Conservation (phyloP, 1,284 basidiomycete species). For the Hemileia vastatrix region DNA sequence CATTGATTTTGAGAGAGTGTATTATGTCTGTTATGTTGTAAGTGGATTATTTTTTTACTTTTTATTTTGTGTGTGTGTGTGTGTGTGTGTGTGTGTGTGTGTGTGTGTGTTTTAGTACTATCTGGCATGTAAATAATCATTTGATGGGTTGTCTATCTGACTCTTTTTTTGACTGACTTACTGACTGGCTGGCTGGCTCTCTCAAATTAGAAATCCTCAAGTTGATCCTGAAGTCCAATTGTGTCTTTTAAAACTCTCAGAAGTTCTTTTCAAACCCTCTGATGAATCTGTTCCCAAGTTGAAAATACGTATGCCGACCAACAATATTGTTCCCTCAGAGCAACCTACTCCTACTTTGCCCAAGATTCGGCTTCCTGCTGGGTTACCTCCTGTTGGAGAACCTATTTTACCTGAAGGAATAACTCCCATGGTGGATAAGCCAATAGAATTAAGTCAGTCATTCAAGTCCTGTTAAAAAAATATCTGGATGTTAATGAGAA, state of each 20-base stretch:
- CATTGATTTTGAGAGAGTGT: slow-evolving; percentile 65
- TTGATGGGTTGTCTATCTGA: too few species aligned
- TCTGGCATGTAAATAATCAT: not conserved
- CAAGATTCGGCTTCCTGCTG: slow-evolving; percentile 17
- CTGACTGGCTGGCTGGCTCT: slow-evolving; percentile 23
- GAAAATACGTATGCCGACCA: slow-evolving; percentile 52
- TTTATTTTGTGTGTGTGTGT: slow-evolving; percentile 6
- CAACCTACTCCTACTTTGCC: slow-evolving; percentile 11
- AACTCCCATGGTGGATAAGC: slow-evolving; percentile 8
- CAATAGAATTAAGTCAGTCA: too few species aligned
- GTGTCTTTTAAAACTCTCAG: slow-evolving; percentile 82
- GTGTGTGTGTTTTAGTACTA: not conserved
- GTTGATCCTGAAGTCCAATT: slow-evolving; percentile 79
- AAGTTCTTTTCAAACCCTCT: slow-evolving; percentile 70
- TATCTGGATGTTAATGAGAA: too few species aligned
- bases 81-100: not conserved
- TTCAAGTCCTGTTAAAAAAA: too few species aligned
- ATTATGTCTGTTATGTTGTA: slow-evolving; percentile 70
- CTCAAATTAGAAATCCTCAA: slow-evolving; percentile 56
- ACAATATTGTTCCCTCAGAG: slow-evolving; percentile 14
- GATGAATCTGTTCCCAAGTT: slow-evolving; percentile 78
- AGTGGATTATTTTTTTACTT: slow-evolving; percentile 41
- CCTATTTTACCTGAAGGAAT: slow-evolving; percentile 1
- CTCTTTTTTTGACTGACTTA: not conserved
- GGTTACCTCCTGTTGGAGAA: slow-evolving; percentile 10